Evolutionary conservation across 2,329 filamentous ascomycete species (phyloP).

Genomic region (Colletotrichum tropicicola): DNA sequence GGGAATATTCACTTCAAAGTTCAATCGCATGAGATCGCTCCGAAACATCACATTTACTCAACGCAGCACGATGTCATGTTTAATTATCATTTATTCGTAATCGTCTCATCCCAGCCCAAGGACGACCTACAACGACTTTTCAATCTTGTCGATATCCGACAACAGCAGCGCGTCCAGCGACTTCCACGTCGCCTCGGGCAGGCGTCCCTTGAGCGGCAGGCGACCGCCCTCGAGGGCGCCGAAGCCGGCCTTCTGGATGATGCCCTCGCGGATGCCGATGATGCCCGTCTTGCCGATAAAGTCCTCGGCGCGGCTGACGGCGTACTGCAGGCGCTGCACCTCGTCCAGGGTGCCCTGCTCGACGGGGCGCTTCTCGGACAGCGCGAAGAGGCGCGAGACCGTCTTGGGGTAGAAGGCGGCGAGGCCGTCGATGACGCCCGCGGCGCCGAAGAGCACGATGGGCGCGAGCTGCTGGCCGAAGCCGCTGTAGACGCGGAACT

Average conservation of each 20-base stretch:
- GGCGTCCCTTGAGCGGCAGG: conserved; percentile 64
- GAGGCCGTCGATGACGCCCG: conserved; percentile 73
- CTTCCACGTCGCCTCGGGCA: conserved; percentile 60
- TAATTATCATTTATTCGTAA: conserved; percentile 7
- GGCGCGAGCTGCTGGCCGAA: conserved; percentile 74
- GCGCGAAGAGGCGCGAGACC: conserved; percentile 64
- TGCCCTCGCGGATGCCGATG: conserved; percentile 71
- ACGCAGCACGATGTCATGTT: neutral
- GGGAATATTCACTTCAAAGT: no score
- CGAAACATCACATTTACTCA: neutral
- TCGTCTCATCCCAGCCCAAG: neutral
- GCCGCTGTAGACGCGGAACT: conserved; percentile 72
- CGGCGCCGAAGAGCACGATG: conserved; percentile 69
- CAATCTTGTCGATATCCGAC: conserved; percentile 30
- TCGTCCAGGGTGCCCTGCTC: conserved; percentile 58
- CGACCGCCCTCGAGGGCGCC: conserved; percentile 67
- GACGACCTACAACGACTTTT: conserved; percentile 12
- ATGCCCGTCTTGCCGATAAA: conserved; percentile 68
- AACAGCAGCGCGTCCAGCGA: conserved; percentile 24
- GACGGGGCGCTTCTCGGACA: conserved; percentile 45
- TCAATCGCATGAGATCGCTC: no score
- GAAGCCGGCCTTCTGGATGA: conserved; percentile 63
- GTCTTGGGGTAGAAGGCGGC: conserved; percentile 72
- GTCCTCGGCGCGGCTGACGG: conserved; percentile 68
- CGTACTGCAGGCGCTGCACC: conserved; percentile 67